phyloP scores from a whole-genome alignment of 1,284 basidiomycete species.

The Puccinia novopanici region DNA sequence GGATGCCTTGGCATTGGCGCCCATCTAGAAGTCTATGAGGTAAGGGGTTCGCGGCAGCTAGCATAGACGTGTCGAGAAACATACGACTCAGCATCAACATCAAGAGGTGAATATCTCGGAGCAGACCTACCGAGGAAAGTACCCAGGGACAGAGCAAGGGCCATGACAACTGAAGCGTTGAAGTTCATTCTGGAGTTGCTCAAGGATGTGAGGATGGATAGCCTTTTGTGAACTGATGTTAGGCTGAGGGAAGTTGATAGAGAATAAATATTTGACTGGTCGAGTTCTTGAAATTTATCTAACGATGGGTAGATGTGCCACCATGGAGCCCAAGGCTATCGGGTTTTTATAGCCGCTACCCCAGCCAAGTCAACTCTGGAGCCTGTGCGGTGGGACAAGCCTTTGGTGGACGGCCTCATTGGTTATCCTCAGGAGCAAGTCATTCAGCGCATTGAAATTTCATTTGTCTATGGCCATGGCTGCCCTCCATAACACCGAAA shows the following conservation, averaged over 20 bases:
- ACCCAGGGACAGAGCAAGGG: neutral
- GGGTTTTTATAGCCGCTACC: neutral
- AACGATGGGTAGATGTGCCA: neutral
- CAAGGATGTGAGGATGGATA: neutral
- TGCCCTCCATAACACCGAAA: constrained; percentile 7
- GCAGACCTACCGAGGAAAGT: neutral
- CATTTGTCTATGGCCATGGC: neutral
- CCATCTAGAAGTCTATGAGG: neutral
- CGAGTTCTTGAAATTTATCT: neutral
- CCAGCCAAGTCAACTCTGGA: neutral
- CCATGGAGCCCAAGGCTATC: neutral
- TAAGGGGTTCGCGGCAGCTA: constrained; percentile 13
- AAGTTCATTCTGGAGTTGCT: neutral
- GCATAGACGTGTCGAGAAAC: neutral
- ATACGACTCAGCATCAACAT: neutral
- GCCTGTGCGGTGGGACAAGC: neutral
- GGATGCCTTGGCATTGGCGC: neutral
- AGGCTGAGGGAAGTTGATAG: neutral
- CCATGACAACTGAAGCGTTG: constrained; percentile 10
- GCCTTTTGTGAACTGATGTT: neutral
- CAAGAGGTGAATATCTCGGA: neutral
- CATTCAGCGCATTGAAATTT: neutral
- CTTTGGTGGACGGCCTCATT: neutral
- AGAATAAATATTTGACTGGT: constrained; percentile 15
- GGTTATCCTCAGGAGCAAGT: constrained; percentile 8